phyloP scores from a whole-genome alignment of 2,329 filamentous ascomycete genomes.

The Xylariaceae sp. region DNA sequence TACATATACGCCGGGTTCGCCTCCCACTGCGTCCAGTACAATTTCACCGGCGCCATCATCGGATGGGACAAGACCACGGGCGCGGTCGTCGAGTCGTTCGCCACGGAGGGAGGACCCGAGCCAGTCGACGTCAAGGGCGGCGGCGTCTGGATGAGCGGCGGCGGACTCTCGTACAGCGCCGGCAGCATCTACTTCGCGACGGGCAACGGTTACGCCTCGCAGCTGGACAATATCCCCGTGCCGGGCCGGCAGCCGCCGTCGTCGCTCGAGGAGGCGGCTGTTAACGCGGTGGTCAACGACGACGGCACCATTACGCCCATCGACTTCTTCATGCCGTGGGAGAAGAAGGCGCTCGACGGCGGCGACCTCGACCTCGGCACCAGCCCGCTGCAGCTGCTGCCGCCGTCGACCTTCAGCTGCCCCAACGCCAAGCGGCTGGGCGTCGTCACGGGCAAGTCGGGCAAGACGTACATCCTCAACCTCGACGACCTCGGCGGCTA shows the following conservation, averaged over 20 bases:
- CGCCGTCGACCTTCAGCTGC: conserved; percentile 33
- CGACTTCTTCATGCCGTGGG: conserved; percentile 44
- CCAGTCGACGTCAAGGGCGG: conserved; percentile 30
- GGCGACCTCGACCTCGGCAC: conserved; percentile 42
- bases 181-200: conserved; percentile 40
- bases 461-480: conserved; percentile 43
- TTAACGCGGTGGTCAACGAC: conserved; percentile 37
- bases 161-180: conserved; percentile 36
- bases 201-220: conserved; percentile 41
- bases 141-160: conserved; percentile 43
- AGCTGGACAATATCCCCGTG: conserved; percentile 34
- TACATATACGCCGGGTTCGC: conserved; percentile 42
- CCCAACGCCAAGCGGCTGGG: conserved; percentile 37
- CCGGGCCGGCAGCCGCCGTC: conserved; percentile 36
- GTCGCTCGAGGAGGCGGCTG: conserved; percentile 39
- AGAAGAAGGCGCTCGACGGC: conserved; percentile 40
- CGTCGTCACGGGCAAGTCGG: conserved; percentile 40
- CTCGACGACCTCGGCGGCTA: conserved; percentile 42
- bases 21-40: conserved; percentile 44
- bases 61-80: conserved; percentile 39
- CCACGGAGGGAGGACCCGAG: conserved; percentile 36
- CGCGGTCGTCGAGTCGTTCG: conserved; percentile 33
- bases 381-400: conserved; percentile 34
- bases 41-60: conserved; percentile 42
- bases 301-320: conserved; percentile 35